These are phyloP conservation scores for Magnaporthiopsis incrustans DNA, from an alignment of 2,329 filamentous ascomycete genomes.

Conservation along the genomic window DNA sequence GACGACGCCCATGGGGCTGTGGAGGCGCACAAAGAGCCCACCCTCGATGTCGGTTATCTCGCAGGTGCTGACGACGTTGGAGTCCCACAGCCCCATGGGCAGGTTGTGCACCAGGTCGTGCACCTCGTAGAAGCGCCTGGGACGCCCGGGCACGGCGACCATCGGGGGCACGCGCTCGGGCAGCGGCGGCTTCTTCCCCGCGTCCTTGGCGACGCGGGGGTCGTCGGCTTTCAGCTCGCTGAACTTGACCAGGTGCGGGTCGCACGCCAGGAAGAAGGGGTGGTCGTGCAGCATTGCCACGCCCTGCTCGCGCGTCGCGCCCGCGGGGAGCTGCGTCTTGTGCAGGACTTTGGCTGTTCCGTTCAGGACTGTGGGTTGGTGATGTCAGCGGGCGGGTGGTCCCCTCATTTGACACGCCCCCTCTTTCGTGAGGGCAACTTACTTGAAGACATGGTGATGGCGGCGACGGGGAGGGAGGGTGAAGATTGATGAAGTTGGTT, in stretches of 20 bases:
- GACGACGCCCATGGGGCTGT: constrained; percentile 39
- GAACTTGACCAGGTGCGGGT: constrained; percentile 41
- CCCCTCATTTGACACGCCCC: too few species aligned
- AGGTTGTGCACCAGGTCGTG: constrained; percentile 43
- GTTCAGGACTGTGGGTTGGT: constrained; percentile 28
- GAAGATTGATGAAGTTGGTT: too few species aligned
- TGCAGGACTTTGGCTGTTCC: constrained; percentile 34
- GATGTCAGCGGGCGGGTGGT: too few species aligned
- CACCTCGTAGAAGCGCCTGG: constrained; percentile 36
- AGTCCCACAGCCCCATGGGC: constrained; percentile 48
- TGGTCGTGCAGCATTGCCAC: constrained; percentile 45
- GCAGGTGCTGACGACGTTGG: constrained; percentile 43
- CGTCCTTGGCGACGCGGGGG: constrained; percentile 9
- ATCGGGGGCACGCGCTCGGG: constrained; percentile 20
- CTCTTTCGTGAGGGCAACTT: too few species aligned
- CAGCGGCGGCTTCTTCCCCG: constrained; percentile 14
- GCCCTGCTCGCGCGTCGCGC: constrained; percentile 25
- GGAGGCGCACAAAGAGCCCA: constrained; percentile 44
- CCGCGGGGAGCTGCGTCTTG: constrained; percentile 32
- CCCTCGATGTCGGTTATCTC: constrained; percentile 42
- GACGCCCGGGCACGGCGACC: constrained; percentile 15
- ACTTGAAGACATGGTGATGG: too few species aligned
- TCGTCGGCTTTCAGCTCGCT: constrained; percentile 20
- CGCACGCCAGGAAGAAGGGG: constrained; percentile 41
- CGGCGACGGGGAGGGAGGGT: too few species aligned